These are phyloP conservation scores for Magnusiomyces magnusii DNA, from an alignment of 1,139 yeast genomes.

Conservation along the genomic window DNA sequence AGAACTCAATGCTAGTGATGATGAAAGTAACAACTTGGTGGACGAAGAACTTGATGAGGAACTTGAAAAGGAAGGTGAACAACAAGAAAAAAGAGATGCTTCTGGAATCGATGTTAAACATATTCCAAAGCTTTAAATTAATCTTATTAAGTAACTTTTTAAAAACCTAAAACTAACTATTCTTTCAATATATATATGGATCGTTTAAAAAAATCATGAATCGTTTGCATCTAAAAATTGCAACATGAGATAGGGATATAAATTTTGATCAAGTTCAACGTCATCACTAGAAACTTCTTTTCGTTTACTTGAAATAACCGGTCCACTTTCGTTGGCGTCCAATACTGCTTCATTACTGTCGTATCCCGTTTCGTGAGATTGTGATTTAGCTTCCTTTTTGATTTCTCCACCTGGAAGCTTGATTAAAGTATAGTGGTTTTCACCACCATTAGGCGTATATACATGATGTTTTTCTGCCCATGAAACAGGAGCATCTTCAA, in stretches of 20 bases:
- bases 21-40: slow-evolving; percentile 2
- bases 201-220: no score
- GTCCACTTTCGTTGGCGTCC: not conserved
- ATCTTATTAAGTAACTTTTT: no score
- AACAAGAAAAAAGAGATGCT: slow-evolving; percentile 11
- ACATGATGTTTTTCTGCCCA: slow-evolving; percentile 28
- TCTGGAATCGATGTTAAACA: slow-evolving; percentile 8
- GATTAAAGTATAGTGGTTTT: slow-evolving; percentile 23
- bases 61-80: slow-evolving; percentile 8
- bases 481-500: slow-evolving; percentile 28
- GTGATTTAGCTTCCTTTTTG: not conserved
- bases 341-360: not conserved
- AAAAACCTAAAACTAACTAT: no score
- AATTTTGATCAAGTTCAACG: not conserved
- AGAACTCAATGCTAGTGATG: slow-evolving; percentile 24
- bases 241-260: not conserved
- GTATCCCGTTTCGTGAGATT: no score
- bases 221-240: not conserved
- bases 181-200: no score
- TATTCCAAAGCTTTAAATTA: not conserved
- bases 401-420: slow-evolving; percentile 7
- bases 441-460: slow-evolving; percentile 21
- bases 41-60: slow-evolving; percentile 12
- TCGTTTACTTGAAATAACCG: not conserved
- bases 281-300: not conserved